phyloP scores from a whole-genome alignment of 495 filamentous ascomycete species.

The Penicillium mononematosum region DNA sequence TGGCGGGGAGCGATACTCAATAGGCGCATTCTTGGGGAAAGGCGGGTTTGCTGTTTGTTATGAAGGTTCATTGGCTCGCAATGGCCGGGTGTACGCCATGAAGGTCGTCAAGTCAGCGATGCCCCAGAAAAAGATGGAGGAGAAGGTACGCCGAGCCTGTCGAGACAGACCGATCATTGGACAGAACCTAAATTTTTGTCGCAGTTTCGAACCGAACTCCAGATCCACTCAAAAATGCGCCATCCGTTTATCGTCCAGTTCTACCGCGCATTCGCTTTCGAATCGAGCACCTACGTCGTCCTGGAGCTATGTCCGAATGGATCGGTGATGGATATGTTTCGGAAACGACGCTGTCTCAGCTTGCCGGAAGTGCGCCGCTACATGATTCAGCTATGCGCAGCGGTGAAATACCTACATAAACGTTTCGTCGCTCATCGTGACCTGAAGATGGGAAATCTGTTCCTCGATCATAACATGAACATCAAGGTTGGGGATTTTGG shows the following conservation, averaged over 20 bases:
- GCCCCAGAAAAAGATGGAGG: constrained; percentile 76
- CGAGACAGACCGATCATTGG: not conserved
- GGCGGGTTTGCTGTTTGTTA: constrained; percentile 95
- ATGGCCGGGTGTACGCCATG: constrained; percentile 70
- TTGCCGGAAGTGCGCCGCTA: constrained; percentile 90
- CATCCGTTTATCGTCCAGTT: constrained; percentile 95
- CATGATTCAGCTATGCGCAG: constrained; percentile 89
- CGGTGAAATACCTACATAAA: constrained; percentile 94
- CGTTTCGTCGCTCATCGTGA: constrained; percentile 95
- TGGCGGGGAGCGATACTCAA: constrained; percentile 74
- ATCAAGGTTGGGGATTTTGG: constrained; percentile 98
- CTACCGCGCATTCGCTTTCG: constrained; percentile 88
- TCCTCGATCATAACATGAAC: constrained; percentile 94
- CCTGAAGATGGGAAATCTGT: constrained; percentile 97
- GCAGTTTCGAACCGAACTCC: constrained; percentile 94
- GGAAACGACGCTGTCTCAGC: constrained; percentile 78
- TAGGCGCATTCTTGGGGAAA: constrained; percentile 83
- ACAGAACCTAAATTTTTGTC: constrained; percentile 33
- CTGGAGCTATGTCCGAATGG: constrained; percentile 94
- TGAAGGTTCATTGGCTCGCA: constrained; percentile 64
- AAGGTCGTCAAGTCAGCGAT: constrained; percentile 91
- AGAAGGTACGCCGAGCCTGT: constrained; percentile 63
- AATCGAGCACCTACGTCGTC: constrained; percentile 85
- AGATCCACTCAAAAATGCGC: constrained; percentile 96
- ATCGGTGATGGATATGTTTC: constrained; percentile 98